Evolutionary conservation across 192 early-diverging fungal species (phyloP), one percentile per base, ranked within the genome.

Genomic region (Paraglomus brasilianum): DNA sequence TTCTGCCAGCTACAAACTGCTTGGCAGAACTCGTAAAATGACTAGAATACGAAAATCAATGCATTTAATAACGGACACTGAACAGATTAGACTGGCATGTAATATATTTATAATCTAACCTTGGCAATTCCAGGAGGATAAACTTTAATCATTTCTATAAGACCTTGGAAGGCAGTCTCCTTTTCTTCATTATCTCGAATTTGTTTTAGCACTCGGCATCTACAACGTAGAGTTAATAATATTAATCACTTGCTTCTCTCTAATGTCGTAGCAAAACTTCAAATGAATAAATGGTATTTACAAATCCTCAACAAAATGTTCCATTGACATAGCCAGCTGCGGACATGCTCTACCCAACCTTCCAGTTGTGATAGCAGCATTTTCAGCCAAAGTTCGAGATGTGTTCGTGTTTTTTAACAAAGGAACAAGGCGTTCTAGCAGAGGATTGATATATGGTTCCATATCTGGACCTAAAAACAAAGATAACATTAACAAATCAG

Each of bases 181-280:
- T 99, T 99, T 77, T 99, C 97, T 8, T 91, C 86, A 71, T 98
- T 97, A 78, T 98, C 95, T 69, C 91, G 88, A 68, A 98, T 89
- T 14, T 83, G 82, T 17, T 89, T 72, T 50, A 96, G 84, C 38
- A 89, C 85, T 63, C 82, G 72, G 59, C 88, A 95, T 52, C 66
- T 68, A n/a, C 36, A 49, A 39, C 15, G 24, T 22, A 30, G 1
- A n/a, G n/a, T n/a, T n/a, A n/a, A 3, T 30, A 30, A 30, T 30
- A 30, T 30, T 30, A 30, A 30, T 30, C 30, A 3, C 3, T 30
- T 30, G 30, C 5, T 4, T 39, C 22, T 36, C 13, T 60, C 17
- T 40, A 11, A 41, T 39, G 14, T 30, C n/a, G 46, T n/a, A 19
- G 17, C 4, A n/a, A 49, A 49, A 49, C 17, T 2, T 49, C 17